Percentiles rank a stretch among this genome's conserved stretches.
Conservation (phyloP, 2,329 filamentous ascomycete species). For the Fusarium bulbicola region DNA sequence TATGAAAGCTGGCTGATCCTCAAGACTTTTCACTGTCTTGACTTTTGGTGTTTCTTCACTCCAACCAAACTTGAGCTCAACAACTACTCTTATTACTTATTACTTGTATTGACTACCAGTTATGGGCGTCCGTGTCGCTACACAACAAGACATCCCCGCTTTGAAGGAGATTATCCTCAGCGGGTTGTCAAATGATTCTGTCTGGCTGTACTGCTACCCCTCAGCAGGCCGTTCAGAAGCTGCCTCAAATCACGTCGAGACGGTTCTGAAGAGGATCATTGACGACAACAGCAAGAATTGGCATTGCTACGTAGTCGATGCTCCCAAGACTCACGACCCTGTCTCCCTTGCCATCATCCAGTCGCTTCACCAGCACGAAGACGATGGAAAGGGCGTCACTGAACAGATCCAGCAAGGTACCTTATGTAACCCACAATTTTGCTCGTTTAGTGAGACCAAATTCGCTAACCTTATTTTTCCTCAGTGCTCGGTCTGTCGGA, state of each 20-base stretch:
- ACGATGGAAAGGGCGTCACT: conserved; percentile 16
- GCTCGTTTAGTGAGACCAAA: neutral
- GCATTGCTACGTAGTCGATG: conserved; percentile 24
- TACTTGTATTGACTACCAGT: neutral
- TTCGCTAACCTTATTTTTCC: neutral
- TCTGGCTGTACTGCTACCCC: conserved; percentile 31
- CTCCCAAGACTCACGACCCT: conserved; percentile 27
- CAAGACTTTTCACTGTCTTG: neutral
- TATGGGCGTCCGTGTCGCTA: conserved; percentile 33
- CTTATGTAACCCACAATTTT: neutral
- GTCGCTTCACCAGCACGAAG: conserved; percentile 14
- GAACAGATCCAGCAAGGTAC: conserved; percentile 24
- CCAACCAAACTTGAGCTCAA: neutral
- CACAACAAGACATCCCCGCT: conserved; percentile 21
- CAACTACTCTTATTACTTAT: neutral
- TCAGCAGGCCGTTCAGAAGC: neutral
- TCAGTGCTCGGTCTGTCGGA: conserved; percentile 12
- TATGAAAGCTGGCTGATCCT: conserved; percentile 12
- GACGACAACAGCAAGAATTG: conserved; percentile 24
- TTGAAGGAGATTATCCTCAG: conserved; percentile 31
- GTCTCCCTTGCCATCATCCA: conserved; percentile 24
- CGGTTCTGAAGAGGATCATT: conserved; percentile 7
- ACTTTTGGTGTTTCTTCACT: neutral
- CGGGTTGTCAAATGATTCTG: conserved; percentile 20
- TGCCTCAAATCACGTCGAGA: conserved; percentile 19